These are phyloP conservation scores for Crucibulum laeve DNA, from an alignment of 768 basidiomycete species.

Conservation along the genomic window DNA sequence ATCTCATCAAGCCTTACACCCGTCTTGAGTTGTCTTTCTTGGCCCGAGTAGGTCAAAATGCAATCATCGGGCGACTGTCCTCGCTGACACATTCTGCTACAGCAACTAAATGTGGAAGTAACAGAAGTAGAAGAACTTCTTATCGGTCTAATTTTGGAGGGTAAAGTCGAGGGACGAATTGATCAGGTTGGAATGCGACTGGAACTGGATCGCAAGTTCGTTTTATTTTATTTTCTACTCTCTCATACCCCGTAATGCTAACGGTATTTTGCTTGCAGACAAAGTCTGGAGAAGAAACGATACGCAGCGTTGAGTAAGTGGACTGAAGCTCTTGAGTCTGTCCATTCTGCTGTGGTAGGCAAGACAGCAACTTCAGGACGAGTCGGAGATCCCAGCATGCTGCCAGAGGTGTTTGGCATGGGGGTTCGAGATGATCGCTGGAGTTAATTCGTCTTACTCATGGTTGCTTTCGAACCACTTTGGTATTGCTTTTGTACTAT, in stretches of 20 bases:
- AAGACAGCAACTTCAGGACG: slow-evolving; percentile 56
- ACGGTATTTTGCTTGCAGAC: slow-evolving; percentile 36
- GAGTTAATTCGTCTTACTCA: slow-evolving; percentile 18
- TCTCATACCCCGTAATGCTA: neutral
- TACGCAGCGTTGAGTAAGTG: slow-evolving; percentile 79
- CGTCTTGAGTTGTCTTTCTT: slow-evolving; percentile 91
- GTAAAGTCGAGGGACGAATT: slow-evolving; percentile 94
- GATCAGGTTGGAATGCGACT: slow-evolving; percentile 95
- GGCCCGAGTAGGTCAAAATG: slow-evolving; percentile 58
- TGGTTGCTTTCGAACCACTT: slow-evolving; percentile 2
- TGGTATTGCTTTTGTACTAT: slow-evolving; percentile 16
- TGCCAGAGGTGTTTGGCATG: slow-evolving; percentile 25
- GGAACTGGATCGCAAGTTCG: slow-evolving; percentile 84
- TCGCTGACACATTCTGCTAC: neutral
- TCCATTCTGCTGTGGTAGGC: slow-evolving; percentile 71
- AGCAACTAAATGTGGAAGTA: slow-evolving; percentile 96
- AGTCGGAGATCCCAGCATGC: slow-evolving; percentile 27
- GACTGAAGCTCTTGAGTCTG: slow-evolving; percentile 74
- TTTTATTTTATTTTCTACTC: neutral
- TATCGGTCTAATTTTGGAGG: slow-evolving; percentile 90
- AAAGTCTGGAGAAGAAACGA: slow-evolving; percentile 83
- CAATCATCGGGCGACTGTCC: neutral
- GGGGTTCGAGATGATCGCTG: slow-evolving; percentile 36
- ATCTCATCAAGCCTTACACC: slow-evolving; percentile 97
- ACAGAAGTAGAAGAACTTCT: slow-evolving; percentile 93